Percentiles rank a stretch among this genome's conserved stretches.
These are phyloP conservation scores for Cytospora schulzeri DNA, from an alignment of 2,329 filamentous ascomycete species.

Conservation along the genomic window DNA sequence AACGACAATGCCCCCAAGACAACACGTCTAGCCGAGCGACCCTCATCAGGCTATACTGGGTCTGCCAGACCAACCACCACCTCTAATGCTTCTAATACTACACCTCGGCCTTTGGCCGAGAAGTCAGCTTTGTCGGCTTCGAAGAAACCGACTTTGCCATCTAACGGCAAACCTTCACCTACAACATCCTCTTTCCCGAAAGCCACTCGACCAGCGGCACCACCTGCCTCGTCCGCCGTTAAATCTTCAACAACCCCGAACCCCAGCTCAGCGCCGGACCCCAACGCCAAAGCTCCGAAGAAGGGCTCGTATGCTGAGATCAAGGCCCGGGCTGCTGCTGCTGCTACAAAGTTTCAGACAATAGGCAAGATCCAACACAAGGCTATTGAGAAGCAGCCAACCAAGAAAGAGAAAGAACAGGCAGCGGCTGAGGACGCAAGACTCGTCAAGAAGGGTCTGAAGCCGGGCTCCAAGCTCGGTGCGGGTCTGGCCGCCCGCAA, in stretches of 20 bases:
- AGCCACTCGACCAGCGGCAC: conserved; percentile 5
- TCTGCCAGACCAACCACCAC: conserved; percentile 30
- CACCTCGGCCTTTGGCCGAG: conserved; percentile 29
- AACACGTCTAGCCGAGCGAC: conserved; percentile 29
- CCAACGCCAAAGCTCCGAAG: conserved; percentile 55
- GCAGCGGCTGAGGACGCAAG: conserved; percentile 46
- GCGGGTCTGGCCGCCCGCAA: conserved; percentile 25
- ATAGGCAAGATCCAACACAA: conserved; percentile 77
- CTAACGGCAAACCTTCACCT: conserved; percentile 22
- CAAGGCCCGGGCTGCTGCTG: conserved; percentile 70
- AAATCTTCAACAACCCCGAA: conserved; percentile 1
- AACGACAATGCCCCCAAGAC: conserved; percentile 32
- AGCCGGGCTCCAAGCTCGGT: conserved; percentile 20
- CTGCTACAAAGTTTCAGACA: conserved; percentile 61
- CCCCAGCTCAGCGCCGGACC: conserved; percentile 38
- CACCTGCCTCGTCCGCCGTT: conserved; percentile 7
- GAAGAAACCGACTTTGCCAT: conserved; percentile 21
- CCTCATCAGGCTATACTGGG: conserved; percentile 26
- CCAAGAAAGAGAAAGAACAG: conserved; percentile 56
- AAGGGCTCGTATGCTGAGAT: conserved; percentile 76
- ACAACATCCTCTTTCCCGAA: conserved; percentile 19
- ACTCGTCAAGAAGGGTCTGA: conserved; percentile 28
- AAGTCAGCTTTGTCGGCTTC: conserved; percentile 26
- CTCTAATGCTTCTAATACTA: conserved; percentile 30
- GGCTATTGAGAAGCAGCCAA: conserved; percentile 64